Conservation (phyloP, 1,284 basidiomycete genomes). For the Cutaneotrichosporon curvatum region DNA sequence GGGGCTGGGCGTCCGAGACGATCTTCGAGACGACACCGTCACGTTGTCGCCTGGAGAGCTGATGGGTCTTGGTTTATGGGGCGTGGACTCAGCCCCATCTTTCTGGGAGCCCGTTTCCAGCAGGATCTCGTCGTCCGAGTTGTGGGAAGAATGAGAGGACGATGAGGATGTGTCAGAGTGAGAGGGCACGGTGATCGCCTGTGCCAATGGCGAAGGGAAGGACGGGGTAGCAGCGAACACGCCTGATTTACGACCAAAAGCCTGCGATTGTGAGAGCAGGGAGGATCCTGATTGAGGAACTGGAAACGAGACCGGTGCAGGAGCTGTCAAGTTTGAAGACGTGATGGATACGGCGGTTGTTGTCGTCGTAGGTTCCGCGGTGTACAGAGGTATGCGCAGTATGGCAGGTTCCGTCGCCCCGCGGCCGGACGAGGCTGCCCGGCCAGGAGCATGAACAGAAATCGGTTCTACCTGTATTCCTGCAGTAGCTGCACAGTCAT, state of each 20-base stretch:
- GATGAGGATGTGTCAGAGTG: conserved; percentile 38
- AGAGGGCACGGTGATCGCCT: conserved; percentile 37
- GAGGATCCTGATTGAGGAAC: conserved; percentile 15
- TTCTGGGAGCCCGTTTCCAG: not conserved
- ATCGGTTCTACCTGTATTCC: too few species aligned
- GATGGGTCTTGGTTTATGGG: not conserved
- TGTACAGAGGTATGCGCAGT: too few species aligned
- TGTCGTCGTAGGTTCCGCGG: not conserved
- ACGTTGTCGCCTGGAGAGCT: conserved; percentile 5
- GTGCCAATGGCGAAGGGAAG: conserved; percentile 42
- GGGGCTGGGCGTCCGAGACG: conserved; percentile 31
- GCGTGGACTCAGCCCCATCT: not conserved
- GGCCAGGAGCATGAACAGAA: too few species aligned
- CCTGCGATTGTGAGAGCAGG: conserved; percentile 19
- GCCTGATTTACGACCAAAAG: conserved; percentile 32
- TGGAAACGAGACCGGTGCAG: conserved; percentile 15
- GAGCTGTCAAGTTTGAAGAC: conserved; percentile 1
- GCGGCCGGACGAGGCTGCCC: too few species aligned
- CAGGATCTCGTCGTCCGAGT: not conserved
- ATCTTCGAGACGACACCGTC: conserved; percentile 5
- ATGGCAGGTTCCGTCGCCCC: too few species aligned
- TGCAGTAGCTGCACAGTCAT: too few species aligned
- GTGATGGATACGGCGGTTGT: not conserved
- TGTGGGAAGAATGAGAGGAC: conserved; percentile 13
- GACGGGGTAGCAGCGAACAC: conserved; percentile 42